Evolutionary conservation across 2,329 filamentous ascomycete genomes (phyloP).

Genomic region (Domatiomyces catenatus): DNA sequence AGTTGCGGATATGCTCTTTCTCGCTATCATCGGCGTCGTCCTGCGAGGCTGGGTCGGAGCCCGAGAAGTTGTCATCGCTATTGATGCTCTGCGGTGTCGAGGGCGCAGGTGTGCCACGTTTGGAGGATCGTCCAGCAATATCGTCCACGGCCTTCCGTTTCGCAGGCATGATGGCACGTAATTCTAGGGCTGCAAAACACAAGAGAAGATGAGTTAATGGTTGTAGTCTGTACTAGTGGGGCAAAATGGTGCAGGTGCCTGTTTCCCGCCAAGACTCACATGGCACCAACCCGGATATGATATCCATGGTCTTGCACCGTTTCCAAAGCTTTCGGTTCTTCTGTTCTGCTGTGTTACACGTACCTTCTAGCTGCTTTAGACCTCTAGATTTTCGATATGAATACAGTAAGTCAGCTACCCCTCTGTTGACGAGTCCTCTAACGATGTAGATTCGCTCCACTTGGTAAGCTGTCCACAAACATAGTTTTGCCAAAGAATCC

Average conservation of each 20-base stretch:
- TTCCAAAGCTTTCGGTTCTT: too few relatives aligned
- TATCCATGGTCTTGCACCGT: neutral
- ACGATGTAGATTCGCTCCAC: constrained; percentile 38
- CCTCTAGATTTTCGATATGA: constrained; percentile 26
- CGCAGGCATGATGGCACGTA: constrained; percentile 24
- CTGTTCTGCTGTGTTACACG: too few relatives aligned
- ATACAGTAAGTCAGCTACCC: constrained; percentile 31
- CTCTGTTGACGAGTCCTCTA: neutral
- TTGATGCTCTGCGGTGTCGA: constrained; percentile 28
- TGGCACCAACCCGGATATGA: neutral
- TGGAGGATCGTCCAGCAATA: constrained; percentile 29
- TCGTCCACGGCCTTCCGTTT: constrained; percentile 31
- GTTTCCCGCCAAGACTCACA: too few relatives aligned
- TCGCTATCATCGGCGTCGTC: constrained; percentile 31
- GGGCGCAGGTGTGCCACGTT: constrained; percentile 33
- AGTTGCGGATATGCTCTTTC: constrained; percentile 27
- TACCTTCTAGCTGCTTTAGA: neutral
- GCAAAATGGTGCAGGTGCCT: too few relatives aligned
- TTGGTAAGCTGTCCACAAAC: constrained; percentile 30
- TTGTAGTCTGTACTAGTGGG: too few relatives aligned
- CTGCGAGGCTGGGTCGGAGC: constrained; percentile 27
- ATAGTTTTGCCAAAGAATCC: neutral
- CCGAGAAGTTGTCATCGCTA: constrained; percentile 45
- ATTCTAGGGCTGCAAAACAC: neutral
- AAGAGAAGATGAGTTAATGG: too few relatives aligned